Evolutionary conservation across 1,139 yeast species (phyloP).

Genomic region (Geotrichum fermentans): DNA sequence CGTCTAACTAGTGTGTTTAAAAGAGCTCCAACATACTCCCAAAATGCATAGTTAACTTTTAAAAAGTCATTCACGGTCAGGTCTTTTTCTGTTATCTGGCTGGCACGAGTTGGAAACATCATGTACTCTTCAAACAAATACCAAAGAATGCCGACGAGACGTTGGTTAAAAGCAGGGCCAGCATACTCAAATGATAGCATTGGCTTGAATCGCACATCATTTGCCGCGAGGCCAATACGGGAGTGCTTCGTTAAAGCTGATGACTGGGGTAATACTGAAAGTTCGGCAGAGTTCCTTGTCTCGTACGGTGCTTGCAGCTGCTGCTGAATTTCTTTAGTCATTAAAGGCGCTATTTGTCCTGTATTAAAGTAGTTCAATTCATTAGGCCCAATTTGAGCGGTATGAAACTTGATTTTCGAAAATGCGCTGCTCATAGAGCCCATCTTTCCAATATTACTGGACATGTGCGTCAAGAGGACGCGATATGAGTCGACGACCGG

Average conservation of each 20-base stretch:
- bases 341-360: not conserved
- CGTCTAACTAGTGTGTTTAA: conserved; percentile 16
- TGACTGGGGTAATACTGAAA: not conserved
- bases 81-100: not conserved
- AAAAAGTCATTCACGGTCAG: conserved; percentile 7
- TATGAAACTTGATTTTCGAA: not conserved
- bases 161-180: conserved; percentile 14
- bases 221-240: conserved; percentile 4
- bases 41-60: conserved; percentile 19
- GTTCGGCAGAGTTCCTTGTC: no score
- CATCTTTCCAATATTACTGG: conserved; percentile 1
- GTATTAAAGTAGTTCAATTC: not conserved
- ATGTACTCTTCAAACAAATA: conserved; percentile 18
- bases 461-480: conserved; percentile 15
- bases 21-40: conserved; percentile 20
- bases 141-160: conserved; percentile 17
- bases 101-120: conserved; percentile 13
- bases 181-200: conserved; percentile 13
- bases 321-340: not conserved
- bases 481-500: conserved; percentile 11
- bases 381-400: not conserved
- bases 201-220: conserved; percentile 12
- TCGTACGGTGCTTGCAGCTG: no score
- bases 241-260: conserved; percentile 4
- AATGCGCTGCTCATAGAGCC: not conserved